phyloP scores from a whole-genome alignment of 352 stramenopile genomes.

The Phytophthora capsici region DNA sequence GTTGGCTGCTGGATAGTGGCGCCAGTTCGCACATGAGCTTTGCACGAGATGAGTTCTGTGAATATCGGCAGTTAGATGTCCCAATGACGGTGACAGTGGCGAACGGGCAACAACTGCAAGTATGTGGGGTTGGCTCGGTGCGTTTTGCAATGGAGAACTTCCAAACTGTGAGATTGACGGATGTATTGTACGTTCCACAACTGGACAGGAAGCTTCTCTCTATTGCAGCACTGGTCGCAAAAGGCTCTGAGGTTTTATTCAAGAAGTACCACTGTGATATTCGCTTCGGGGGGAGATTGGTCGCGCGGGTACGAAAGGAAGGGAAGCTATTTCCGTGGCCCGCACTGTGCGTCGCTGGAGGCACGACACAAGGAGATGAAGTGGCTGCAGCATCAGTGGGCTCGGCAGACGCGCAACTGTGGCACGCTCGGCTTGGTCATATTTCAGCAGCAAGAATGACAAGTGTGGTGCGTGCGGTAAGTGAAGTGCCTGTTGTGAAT shows the following conservation, averaged over 20 bases:
- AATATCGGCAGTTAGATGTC: background rate
- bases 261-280: background rate
- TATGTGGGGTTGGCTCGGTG: background rate
- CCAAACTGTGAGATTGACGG: background rate
- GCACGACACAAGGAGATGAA: too few relatives aligned
- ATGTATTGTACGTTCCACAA: background rate
- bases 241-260: background rate
- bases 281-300: background rate
- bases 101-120: background rate
- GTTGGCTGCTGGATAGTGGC: slow-evolving; percentile 28
- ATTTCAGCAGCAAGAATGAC: too few relatives aligned
- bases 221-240: background rate
- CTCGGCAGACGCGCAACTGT: too few relatives aligned
- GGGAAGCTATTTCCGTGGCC: background rate
- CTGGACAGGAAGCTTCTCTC: background rate
- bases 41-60: background rate
- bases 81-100: background rate
- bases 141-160: background rate
- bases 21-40: background rate
- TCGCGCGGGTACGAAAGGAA: background rate
- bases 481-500: too few relatives aligned
- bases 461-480: too few relatives aligned
- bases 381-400: too few relatives aligned
- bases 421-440: too few relatives aligned
- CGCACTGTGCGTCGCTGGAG: too few relatives aligned